phyloP scores from a whole-genome alignment of 2,329 filamentous ascomycete genomes.

The Raffaelea deltoideospora region DNA sequence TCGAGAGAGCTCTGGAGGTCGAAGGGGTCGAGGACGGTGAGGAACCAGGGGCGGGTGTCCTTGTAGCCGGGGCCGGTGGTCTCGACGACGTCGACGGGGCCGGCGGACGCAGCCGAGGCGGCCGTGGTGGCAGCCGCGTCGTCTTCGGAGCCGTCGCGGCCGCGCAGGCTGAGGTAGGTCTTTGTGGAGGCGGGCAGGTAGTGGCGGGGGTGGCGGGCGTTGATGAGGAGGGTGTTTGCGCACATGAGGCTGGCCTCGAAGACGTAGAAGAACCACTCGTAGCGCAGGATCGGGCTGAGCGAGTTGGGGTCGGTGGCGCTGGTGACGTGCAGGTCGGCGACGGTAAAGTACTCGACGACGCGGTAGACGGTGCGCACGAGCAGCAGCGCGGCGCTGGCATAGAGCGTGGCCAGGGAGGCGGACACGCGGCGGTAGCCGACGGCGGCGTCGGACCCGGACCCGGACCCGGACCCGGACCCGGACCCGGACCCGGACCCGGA shows the following conservation, averaged over 20 bases:
- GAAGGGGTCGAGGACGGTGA: constrained; percentile 22
- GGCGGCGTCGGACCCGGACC: too few relatives aligned
- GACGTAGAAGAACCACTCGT: constrained; percentile 45
- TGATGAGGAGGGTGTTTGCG: constrained; percentile 32
- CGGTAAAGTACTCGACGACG: constrained; percentile 41
- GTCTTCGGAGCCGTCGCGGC: too few relatives aligned
- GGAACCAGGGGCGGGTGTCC: constrained; percentile 27
- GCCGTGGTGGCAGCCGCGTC: too few relatives aligned
- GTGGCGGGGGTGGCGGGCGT: constrained; percentile 32
- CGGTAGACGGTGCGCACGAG: constrained; percentile 40
- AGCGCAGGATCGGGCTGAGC: constrained; percentile 33
- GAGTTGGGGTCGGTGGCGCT: constrained; percentile 44
- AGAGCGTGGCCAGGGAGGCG: constrained; percentile 30
- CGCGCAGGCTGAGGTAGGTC: constrained; percentile 36
- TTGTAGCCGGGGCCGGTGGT: constrained; percentile 31
- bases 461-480: too few relatives aligned
- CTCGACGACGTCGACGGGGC: constrained; percentile 32
- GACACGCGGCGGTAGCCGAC: constrained; percentile 18
- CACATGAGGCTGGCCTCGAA: constrained; percentile 41
- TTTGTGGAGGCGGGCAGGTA: constrained; percentile 33
- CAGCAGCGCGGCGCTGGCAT: constrained; percentile 32
- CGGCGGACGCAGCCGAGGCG: too few relatives aligned
- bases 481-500: too few relatives aligned
- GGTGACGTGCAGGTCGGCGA: constrained; percentile 35
- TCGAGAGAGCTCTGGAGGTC: constrained; percentile 11